A percentile compares a stretch with the other conserved stretches of the same genome.
These are phyloP conservation scores for Moesziomyces antarcticus DNA, from an alignment of 1,284 basidiomycete species.

Conservation along the genomic window DNA sequence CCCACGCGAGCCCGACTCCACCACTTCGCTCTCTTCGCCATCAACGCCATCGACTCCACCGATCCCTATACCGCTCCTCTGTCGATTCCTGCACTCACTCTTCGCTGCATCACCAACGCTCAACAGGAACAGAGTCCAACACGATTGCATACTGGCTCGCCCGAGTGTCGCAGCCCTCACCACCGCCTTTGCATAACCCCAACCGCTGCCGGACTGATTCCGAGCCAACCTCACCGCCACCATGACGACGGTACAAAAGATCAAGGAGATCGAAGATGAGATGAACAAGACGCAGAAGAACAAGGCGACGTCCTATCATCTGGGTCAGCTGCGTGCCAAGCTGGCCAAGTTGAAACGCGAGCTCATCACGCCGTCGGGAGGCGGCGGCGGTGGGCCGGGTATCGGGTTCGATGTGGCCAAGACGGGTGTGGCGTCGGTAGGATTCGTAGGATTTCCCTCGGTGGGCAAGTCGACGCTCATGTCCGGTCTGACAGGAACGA, in stretches of 20 bases:
- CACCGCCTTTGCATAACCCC: not conserved
- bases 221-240: conserved; percentile 15
- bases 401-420: conserved; percentile 89
- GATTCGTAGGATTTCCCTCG: conserved; percentile 70
- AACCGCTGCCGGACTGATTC: conserved; percentile 29
- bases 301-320: conserved; percentile 82
- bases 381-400: conserved; percentile 80
- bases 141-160: not conserved
- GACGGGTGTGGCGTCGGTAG: conserved; percentile 94
- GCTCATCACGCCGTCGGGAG: conserved; percentile 81
- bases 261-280: conserved; percentile 68
- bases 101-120: not conserved
- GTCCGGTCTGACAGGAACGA: conserved; percentile 97
- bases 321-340: conserved; percentile 97
- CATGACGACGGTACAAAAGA: conserved; percentile 63
- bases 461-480: conserved; percentile 84
- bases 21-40: conserved; percentile 7
- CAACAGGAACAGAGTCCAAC: not conserved
- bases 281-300: conserved; percentile 84
- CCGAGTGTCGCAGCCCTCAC: not conserved
- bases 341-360: conserved; percentile 96
- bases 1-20: conserved; percentile 1
- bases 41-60: not conserved
- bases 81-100: not conserved
- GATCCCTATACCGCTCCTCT: not conserved